Evolutionary conservation across 768 basidiomycete genomes (phyloP).

Genomic region (Coprinopsis cinerea): DNA sequence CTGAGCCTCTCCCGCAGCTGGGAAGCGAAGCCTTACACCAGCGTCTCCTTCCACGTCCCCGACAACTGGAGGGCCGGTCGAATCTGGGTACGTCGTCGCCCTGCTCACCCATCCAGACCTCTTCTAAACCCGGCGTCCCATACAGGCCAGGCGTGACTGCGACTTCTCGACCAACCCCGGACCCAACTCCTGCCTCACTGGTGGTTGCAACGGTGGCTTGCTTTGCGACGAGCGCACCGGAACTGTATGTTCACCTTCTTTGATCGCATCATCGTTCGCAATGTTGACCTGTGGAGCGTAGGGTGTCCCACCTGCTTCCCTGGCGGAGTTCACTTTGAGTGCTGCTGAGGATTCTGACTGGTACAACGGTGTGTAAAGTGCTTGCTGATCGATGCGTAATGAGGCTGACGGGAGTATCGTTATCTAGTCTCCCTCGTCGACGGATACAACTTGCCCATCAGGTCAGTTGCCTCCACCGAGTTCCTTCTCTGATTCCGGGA

Average conservation of each 20-base stretch:
- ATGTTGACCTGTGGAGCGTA: constrained; percentile 5
- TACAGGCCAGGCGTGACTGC: constrained; percentile 57
- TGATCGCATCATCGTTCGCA: not conserved
- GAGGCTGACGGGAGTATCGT: not conserved
- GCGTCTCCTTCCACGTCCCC: constrained; percentile 47
- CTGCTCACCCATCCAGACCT: not conserved
- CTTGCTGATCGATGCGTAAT: not conserved
- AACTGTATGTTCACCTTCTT: constrained; percentile 27
- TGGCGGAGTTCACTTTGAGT: constrained; percentile 60
- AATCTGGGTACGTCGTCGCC: constrained; percentile 34
- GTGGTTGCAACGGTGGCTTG: constrained; percentile 62
- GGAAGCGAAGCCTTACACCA: constrained; percentile 31
- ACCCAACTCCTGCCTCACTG: constrained; percentile 48
- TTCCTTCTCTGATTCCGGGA: not conserved
- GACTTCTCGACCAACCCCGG: constrained; percentile 44
- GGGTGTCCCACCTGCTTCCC: constrained; percentile 61
- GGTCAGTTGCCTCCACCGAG: constrained; percentile 10
- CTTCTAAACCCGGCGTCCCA: too few species aligned
- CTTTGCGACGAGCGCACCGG: constrained; percentile 41
- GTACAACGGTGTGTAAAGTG: constrained; percentile 44
- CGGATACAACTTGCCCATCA: constrained; percentile 58
- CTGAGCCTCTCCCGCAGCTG: too few species aligned
- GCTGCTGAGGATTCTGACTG: constrained; percentile 37
- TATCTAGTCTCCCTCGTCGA: constrained; percentile 67
- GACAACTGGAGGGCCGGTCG: constrained; percentile 61